Evolutionary conservation across 495 filamentous ascomycete genomes (phyloP), one percentile per base, ranked within the genome.

Genomic region (Geopyxis carbonaria): DNA sequence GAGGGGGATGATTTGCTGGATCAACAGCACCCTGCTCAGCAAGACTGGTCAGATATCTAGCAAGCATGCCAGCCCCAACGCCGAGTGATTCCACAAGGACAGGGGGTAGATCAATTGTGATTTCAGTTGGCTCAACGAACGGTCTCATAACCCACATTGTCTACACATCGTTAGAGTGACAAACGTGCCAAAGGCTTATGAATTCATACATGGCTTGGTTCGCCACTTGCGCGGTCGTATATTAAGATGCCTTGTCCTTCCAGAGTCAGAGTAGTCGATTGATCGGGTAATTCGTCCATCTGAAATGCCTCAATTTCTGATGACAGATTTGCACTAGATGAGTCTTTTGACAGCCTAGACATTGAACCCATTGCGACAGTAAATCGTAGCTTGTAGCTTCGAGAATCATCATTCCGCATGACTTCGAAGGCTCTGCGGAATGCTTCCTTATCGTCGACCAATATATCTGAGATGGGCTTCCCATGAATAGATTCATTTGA

Each of bases 91-190:
- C 89, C 32, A 95, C 87, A 34, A 97, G 72, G n/a, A 93, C 59
- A 23, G 71, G 65, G 28, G 89, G 87, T 15, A 97, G 70, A 55
- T 95, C 89, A 48, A 97, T 93, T 34, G 86, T 92, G 37, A 95
- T 78, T 63, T 93, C 84, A 48, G 79, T 72, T 5, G 80, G 82
- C 30, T 84, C 67, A 22, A 83, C 73, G 58, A 83, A 85, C n/a
- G 84, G 91, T 49, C 86, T 78, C 40, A 97, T 70, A 83, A 95
- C 95, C 89, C 89, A 97, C 89, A 97, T 97, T 25, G 86, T 92
- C 86, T 94, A 50, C 27, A 41, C 18, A 28, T n/a, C 9, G 4
- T 15, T 4, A 45, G 14, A 14, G 44, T 63, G 14, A 64, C 51
- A 31, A 20, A 35, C 33, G 19, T 28, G 31, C 19, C 13, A 31